Evolutionary conservation across 768 basidiomycete species (phyloP).

Genomic region (Russula brevipes): DNA sequence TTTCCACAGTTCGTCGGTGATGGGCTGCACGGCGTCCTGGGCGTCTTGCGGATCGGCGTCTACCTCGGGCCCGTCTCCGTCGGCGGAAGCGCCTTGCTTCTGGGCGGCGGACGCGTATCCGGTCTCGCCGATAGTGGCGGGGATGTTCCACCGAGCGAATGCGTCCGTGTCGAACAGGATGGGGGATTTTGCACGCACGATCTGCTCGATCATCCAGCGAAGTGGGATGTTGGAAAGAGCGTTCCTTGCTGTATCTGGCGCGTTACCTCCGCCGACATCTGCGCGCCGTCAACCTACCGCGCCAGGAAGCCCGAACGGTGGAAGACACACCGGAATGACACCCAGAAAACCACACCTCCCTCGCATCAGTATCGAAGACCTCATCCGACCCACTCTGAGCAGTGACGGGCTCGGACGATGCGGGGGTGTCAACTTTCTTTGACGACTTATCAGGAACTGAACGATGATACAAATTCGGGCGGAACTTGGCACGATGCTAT

Average conservation of each 20-base stretch:
- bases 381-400: constrained; percentile 35
- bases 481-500: constrained; percentile 51
- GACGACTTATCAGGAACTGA: constrained; percentile 38
- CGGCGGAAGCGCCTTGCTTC: background rate
- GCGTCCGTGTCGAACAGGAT: background rate
- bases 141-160: constrained; percentile 16
- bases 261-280: constrained; percentile 76
- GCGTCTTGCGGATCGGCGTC: background rate
- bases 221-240: constrained; percentile 66
- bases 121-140: background rate
- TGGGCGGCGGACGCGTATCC: background rate
- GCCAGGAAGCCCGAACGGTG: background rate
- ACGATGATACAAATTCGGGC: constrained; percentile 29
- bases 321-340: constrained; percentile 56
- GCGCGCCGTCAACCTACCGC: background rate
- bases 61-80: background rate
- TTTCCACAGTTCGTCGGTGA: constrained; percentile 48
- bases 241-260: constrained; percentile 49
- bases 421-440: constrained; percentile 47
- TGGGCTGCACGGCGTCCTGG: constrained; percentile 42
- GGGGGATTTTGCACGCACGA: too few species aligned
- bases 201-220: constrained; percentile 43
- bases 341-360: constrained; percentile 80
- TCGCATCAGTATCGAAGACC: constrained; percentile 46
- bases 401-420: constrained; percentile 16